phyloP scores from a whole-genome alignment of 805 yeast genomes.

The Osmozyma mogii region DNA sequence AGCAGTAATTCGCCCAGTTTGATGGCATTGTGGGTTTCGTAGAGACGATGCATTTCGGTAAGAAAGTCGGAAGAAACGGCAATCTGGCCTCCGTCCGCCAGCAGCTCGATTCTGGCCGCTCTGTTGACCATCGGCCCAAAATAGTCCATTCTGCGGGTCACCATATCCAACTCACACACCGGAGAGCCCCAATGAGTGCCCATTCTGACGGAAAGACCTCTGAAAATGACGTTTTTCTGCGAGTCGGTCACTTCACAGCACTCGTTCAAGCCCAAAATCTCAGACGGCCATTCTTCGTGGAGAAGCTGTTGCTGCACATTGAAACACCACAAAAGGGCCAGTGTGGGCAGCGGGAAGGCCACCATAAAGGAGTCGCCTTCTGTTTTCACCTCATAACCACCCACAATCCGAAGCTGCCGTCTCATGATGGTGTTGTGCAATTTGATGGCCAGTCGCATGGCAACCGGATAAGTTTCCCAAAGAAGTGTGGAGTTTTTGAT shows the following conservation, averaged over 20 bases:
- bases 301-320: constrained; percentile 80
- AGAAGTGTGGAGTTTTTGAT: constrained; percentile 86
- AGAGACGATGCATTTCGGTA: constrained; percentile 57
- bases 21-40: constrained; percentile 39
- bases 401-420: constrained; percentile 81
- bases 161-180: constrained; percentile 89
- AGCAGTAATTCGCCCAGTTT: constrained; percentile 16
- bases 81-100: constrained; percentile 98
- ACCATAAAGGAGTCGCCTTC: constrained; percentile 99
- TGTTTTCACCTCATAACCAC: constrained; percentile 97
- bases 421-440: constrained; percentile 93
- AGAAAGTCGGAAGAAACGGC: constrained; percentile 78
- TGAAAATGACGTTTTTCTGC: constrained; percentile 51
- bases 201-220: constrained; percentile 95
- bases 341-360: constrained; percentile 85
- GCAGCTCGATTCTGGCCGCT: constrained; percentile 86
- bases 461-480: constrained; percentile 90
- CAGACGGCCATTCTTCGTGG: constrained; percentile 91
- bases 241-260: constrained; percentile 74
- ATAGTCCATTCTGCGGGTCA: constrained; percentile 96
- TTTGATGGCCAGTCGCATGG: constrained; percentile 95
- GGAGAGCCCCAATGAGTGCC: constrained; percentile 99
- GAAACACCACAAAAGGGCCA: constrained; percentile 91
- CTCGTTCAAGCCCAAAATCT: constrained; percentile 75
- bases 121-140: constrained; percentile 98